Evolutionary conservation across 441 rosid species (phyloP).

Genomic region (Breynia disticha): DNA sequence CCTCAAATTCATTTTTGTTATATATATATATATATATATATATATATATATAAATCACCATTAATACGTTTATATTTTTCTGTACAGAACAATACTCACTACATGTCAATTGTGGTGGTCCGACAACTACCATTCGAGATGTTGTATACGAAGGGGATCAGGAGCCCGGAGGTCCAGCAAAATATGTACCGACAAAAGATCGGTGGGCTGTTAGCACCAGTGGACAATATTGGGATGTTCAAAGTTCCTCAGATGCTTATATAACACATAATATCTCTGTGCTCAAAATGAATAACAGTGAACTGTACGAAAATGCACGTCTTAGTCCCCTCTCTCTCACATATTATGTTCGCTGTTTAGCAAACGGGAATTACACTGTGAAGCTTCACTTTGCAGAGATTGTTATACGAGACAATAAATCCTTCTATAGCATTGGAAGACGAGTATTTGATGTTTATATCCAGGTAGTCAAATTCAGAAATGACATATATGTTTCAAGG

Average conservation of each 20-base stretch:
- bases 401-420: constrained; percentile 11
- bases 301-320: constrained; percentile 17
- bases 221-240: constrained; percentile 35
- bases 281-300: constrained; percentile 17
- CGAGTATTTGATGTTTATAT: constrained; percentile 26
- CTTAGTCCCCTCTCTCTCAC: constrained; percentile 21
- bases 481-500: background rate
- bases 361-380: constrained; percentile 22
- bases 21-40: no score
- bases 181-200: constrained; percentile 19
- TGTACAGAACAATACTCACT: constrained; percentile 21
- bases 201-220: constrained; percentile 43
- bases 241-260: constrained; percentile 6
- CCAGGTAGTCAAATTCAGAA: constrained; percentile 14
- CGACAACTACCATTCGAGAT: constrained; percentile 11
- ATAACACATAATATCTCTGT: constrained; percentile 20
- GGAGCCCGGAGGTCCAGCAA: constrained; percentile 29
- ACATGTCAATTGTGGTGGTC: constrained; percentile 31
- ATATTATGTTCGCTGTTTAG: constrained; percentile 18
- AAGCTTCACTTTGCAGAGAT: constrained; percentile 25
- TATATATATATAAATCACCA: background rate
- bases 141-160: constrained; percentile 29
- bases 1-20: background rate
- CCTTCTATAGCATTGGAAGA: constrained; percentile 18
- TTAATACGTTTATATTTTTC: background rate